Evolutionary conservation across 2,329 filamentous ascomycete genomes (phyloP).

Genomic region (Monosporascus cannonballus): DNA sequence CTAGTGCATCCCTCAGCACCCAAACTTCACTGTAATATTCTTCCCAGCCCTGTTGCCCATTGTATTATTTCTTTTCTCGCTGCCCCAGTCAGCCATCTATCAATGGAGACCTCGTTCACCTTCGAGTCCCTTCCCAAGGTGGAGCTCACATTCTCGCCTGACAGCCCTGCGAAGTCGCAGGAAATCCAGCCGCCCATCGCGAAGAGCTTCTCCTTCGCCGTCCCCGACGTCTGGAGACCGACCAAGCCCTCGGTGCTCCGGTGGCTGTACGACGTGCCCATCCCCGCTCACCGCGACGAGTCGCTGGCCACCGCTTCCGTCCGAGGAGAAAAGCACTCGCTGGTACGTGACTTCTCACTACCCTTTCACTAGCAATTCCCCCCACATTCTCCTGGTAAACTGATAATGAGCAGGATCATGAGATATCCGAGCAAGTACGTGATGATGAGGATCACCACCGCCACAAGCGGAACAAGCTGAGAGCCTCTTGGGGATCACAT

Average conservation of each 20-base stretch:
- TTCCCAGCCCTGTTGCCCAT: not conserved
- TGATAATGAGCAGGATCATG: not conserved
- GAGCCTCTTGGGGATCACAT: conserved; percentile 2
- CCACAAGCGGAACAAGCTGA: conserved; percentile 15
- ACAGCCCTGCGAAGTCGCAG: not conserved
- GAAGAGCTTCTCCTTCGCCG: conserved; percentile 19
- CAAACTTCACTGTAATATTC: no score
- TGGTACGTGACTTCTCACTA: conserved; percentile 9
- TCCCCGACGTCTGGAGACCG: conserved; percentile 17
- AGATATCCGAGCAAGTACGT: not conserved
- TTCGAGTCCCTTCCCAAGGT: not conserved
- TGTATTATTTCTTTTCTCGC: not conserved
- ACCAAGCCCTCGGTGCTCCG: conserved; percentile 16
- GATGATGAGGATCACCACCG: conserved; percentile 7
- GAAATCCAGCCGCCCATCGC: conserved; percentile 12
- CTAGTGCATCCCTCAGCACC: no score
- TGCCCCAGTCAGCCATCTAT: not conserved
- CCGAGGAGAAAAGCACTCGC: conserved; percentile 15
- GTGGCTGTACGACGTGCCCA: conserved; percentile 22
- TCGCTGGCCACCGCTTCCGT: conserved; percentile 11
- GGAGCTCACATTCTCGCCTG: not conserved
- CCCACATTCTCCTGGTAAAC: not conserved
- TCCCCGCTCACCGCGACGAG: conserved; percentile 6
- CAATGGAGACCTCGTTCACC: not conserved
- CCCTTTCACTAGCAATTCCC: no score